Percentiles rank a stretch among this genome's conserved stretches.
Evolutionary conservation across 441 rosid genomes (phyloP).

Genomic region (Syzygium syzygioides): DNA sequence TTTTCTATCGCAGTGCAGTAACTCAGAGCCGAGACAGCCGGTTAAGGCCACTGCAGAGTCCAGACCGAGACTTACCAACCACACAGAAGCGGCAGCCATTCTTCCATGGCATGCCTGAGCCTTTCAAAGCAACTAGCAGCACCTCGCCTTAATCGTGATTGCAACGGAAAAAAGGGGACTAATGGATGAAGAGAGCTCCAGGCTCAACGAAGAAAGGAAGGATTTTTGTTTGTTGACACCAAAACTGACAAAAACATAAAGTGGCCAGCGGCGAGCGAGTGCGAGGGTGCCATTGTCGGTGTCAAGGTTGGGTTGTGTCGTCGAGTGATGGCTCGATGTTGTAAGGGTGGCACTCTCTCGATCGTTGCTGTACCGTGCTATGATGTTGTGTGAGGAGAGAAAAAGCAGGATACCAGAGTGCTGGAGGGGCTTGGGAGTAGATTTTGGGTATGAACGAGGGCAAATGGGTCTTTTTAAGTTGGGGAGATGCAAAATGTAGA

Average conservation of each 20-base stretch:
- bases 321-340: not conserved
- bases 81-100: no score
- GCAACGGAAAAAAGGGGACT: no score
- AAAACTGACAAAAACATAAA: not conserved
- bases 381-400: not conserved
- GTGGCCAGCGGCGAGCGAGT: not conserved
- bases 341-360: not conserved
- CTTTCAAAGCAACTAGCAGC: no score
- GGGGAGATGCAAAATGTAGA: not conserved
- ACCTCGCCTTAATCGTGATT: no score
- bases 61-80: no score
- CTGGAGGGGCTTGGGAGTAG: not conserved
- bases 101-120: no score
- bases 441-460: not conserved
- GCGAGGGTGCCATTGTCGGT: not conserved
- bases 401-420: not conserved
- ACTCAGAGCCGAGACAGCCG: no score
- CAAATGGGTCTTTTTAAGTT: not conserved
- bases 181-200: no score
- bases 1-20: no score
- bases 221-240: no score
- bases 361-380: not conserved
- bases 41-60: no score
- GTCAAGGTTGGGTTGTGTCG: not conserved
- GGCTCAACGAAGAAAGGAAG: no score